Percentiles rank a stretch among this genome's conserved stretches.
Conservation (phyloP, 441 rosid species). For the Aquilaria agallochum region DNA sequence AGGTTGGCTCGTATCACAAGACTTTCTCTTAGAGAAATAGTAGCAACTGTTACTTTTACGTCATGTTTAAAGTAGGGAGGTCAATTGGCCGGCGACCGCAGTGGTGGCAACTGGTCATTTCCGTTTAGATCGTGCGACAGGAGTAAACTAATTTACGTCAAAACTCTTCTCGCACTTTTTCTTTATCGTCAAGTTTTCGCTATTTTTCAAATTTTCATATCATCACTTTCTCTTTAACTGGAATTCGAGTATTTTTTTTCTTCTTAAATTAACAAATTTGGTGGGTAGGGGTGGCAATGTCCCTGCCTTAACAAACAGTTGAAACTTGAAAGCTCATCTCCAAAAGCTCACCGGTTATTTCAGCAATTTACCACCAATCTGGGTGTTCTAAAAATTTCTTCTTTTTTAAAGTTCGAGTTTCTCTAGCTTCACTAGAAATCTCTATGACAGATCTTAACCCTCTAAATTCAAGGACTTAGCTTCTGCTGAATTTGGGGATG, state of each 20-base stretch:
- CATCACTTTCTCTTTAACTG: not conserved
- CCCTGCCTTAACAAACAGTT: not conserved
- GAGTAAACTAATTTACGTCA: no score
- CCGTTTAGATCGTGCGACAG: no score
- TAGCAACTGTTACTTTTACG: no score
- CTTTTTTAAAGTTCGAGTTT: slow-evolving; percentile 9
- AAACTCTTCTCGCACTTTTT: no score
- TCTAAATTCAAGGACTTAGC: not conserved
- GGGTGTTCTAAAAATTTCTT: slow-evolving; percentile 15
- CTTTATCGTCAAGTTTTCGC: no score
- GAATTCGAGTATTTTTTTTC: not conserved
- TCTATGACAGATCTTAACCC: slow-evolving; percentile 3
- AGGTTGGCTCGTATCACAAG: no score
- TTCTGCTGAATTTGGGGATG: not conserved
- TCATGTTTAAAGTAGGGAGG: no score
- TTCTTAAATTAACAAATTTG: not conserved
- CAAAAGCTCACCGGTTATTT: not conserved
- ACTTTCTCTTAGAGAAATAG: no score
- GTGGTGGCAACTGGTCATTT: no score
- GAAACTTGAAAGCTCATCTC: slow-evolving; percentile 1
- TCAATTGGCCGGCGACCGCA: no score
- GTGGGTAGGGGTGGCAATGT: slow-evolving; percentile 10
- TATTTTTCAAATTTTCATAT: no score
- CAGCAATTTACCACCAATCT: slow-evolving; percentile 6
- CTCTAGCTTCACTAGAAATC: not conserved